Conservation (phyloP, 495 filamentous ascomycete species). For the Rusavskia elegans region DNA sequence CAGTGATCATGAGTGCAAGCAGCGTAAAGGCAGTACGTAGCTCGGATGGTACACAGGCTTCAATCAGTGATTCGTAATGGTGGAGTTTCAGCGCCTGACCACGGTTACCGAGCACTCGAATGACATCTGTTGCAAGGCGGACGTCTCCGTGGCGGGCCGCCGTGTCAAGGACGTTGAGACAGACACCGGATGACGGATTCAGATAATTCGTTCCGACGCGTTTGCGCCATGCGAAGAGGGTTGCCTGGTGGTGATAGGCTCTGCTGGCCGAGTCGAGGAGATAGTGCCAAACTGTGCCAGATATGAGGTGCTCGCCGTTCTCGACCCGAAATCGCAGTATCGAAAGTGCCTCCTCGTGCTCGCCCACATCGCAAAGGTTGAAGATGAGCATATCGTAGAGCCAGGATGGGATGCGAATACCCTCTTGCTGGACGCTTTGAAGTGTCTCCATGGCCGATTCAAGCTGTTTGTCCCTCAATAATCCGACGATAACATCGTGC, state of each 20-base stretch:
- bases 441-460: slow-evolving; percentile 68
- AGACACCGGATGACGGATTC: slow-evolving; percentile 47
- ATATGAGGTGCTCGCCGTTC: slow-evolving; percentile 28
- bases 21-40: slow-evolving; percentile 20
- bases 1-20: slow-evolving; percentile 36
- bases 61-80: slow-evolving; percentile 65
- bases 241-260: slow-evolving; percentile 35
- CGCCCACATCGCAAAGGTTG: slow-evolving; percentile 48
- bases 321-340: slow-evolving; percentile 40
- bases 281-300: slow-evolving; percentile 42
- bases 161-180: slow-evolving; percentile 47
- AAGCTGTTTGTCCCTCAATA: slow-evolving; percentile 64
- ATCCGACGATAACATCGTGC: slow-evolving; percentile 52
- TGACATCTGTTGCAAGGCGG: slow-evolving; percentile 46
- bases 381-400: slow-evolving; percentile 61
- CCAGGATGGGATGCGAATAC: slow-evolving; percentile 45
- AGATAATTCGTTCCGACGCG: slow-evolving; percentile 41
- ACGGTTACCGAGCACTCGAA: slow-evolving; percentile 36
- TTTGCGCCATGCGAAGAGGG: slow-evolving; percentile 45
- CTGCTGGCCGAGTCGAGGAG: slow-evolving; percentile 53
- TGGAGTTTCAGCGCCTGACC: slow-evolving; percentile 30
- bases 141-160: slow-evolving; percentile 51
- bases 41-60: slow-evolving; percentile 43
- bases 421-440: slow-evolving; percentile 43
- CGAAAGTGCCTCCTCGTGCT: slow-evolving; percentile 57